Evolutionary conservation across 2,329 filamentous ascomycete species (phyloP).

Genomic region (Pseudopyrenochaeta lycopersici): DNA sequence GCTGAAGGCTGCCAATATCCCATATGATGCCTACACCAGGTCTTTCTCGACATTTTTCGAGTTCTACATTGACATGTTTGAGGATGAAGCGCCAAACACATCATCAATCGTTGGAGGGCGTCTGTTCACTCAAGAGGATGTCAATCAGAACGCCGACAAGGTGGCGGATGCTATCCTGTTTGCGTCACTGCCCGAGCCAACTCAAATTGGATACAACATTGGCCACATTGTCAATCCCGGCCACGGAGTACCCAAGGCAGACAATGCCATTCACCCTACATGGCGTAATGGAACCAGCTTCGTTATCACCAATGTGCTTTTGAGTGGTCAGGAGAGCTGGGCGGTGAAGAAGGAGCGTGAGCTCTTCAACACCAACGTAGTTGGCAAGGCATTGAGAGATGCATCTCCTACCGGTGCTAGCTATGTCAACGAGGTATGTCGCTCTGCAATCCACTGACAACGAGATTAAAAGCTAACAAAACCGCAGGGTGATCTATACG

Average conservation of each 20-base stretch:
- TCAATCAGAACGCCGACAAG: slow-evolving; percentile 29
- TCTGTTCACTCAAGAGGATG: slow-evolving; percentile 41
- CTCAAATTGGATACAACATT: slow-evolving; percentile 35
- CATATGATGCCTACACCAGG: slow-evolving; percentile 37
- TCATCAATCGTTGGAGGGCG: slow-evolving; percentile 45
- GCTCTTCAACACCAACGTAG: slow-evolving; percentile 39
- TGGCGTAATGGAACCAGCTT: slow-evolving; percentile 49
- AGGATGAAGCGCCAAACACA: slow-evolving; percentile 42
- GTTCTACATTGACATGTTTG: slow-evolving; percentile 48
- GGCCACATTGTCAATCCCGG: slow-evolving; percentile 49
- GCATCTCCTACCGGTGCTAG: slow-evolving; percentile 41
- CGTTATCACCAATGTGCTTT: slow-evolving; percentile 43
- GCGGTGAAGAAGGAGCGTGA: slow-evolving; percentile 37
- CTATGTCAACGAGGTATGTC: slow-evolving; percentile 45
- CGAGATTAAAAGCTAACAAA: background rate
- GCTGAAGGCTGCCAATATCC: slow-evolving; percentile 41
- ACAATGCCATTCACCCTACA: slow-evolving; percentile 46
- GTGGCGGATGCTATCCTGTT: slow-evolving; percentile 38
- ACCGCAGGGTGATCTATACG: slow-evolving; percentile 43
- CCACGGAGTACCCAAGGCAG: slow-evolving; percentile 31
- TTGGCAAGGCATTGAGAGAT: slow-evolving; percentile 41
- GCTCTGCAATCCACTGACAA: background rate
- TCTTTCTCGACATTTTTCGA: slow-evolving; percentile 48
- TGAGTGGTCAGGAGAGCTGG: slow-evolving; percentile 43
- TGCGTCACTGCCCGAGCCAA: slow-evolving; percentile 30